Base-by-base conservation (phyloP, 2,329 filamentous ascomycete species). In the Didymella pomorum region DNA sequence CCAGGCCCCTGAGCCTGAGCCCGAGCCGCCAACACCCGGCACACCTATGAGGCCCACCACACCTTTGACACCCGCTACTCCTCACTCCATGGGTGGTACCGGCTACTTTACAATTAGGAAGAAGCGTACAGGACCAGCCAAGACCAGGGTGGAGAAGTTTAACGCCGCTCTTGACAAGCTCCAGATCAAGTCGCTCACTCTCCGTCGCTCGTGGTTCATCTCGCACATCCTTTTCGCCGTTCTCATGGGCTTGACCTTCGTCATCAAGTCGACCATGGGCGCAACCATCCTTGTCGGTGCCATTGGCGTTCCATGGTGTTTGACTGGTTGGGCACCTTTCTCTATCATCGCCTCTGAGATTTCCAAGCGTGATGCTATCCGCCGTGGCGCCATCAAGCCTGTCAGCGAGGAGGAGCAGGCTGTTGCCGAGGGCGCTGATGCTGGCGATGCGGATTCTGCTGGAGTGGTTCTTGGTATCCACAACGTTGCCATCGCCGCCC, bases 271-370 rank as follows among this genome's bases (percentile, higher is more conserved):
- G 2, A 88, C 92, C 8, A 81, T 85, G 56, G 86, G 84, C 10
- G 94, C 91, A 1, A 96, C 91, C 0, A 82, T 87, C 1, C 84
- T 97, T 31, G 89, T 97, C 55, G 91, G 88, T 1, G 80, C 95
- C 23, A 88, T 96, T 46, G 94, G 94, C 31, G 87, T 98, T 58
- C 93, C 92, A 1, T 98, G 94, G 94, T 93, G 93, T 21, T 81
- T 97, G 70, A 93, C 93, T 2, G 86, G 96, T 25, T 98, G 94
- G 94, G 94, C 93, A 0, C 94, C 94, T 0, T 98, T 94, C 80
- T 93, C 94, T 37, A 90, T 98, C 68, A 97, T 98, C 73, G 93
- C 92, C 44, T 92, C 92, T 5, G 94, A 98, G 76, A 93, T 98
- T 62, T 91, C 90, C 60, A 90, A 89, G 60, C 88, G 92, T 6